These are phyloP conservation scores for Pyrenopolyporus hunteri DNA, from an alignment of 495 filamentous ascomycete genomes.

Conservation along the genomic window DNA sequence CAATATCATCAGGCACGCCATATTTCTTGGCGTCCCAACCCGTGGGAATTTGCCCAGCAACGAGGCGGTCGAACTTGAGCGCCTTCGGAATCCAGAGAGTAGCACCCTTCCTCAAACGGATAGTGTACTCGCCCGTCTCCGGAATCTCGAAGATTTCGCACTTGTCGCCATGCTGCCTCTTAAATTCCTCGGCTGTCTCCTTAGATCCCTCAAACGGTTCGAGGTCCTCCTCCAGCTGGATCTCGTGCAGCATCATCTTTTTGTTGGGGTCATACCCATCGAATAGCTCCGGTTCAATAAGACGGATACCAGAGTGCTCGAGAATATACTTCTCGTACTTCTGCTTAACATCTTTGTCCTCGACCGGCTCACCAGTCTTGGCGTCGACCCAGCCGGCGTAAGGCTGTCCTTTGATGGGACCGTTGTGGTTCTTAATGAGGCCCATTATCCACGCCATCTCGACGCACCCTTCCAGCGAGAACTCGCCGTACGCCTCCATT, in stretches of 20 bases:
- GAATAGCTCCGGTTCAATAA: constrained; percentile 97
- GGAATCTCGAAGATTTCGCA: constrained; percentile 95
- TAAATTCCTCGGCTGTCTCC: constrained; percentile 97
- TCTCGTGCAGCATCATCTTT: constrained; percentile 97
- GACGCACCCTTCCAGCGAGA: constrained; percentile 96
- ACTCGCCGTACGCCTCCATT: constrained; percentile 96
- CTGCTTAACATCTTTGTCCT: constrained; percentile 95
- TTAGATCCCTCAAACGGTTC: constrained; percentile 97
- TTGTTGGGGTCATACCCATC: constrained; percentile 96
- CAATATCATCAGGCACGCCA: constrained; percentile 96
- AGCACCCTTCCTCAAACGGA: constrained; percentile 93
- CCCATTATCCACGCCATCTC: constrained; percentile 99
- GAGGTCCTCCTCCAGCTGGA: constrained; percentile 94
- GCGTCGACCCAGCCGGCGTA: constrained; percentile 98
- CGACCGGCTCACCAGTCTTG: constrained; percentile 92
- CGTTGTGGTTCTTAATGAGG: constrained; percentile 97
- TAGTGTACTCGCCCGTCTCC: constrained; percentile 93
- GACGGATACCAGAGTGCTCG: constrained; percentile 95
- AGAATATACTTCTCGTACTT: constrained; percentile 97
- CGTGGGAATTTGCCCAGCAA: constrained; percentile 94
- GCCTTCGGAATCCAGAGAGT: constrained; percentile 95
- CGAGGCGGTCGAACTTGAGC: constrained; percentile 92
- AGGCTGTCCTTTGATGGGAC: constrained; percentile 93
- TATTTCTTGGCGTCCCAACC: constrained; percentile 96
- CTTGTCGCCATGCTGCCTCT: constrained; percentile 94